Base-by-base conservation (phyloP, 192 early-diverging fungal species). In the Coemansia sp. region DNA sequence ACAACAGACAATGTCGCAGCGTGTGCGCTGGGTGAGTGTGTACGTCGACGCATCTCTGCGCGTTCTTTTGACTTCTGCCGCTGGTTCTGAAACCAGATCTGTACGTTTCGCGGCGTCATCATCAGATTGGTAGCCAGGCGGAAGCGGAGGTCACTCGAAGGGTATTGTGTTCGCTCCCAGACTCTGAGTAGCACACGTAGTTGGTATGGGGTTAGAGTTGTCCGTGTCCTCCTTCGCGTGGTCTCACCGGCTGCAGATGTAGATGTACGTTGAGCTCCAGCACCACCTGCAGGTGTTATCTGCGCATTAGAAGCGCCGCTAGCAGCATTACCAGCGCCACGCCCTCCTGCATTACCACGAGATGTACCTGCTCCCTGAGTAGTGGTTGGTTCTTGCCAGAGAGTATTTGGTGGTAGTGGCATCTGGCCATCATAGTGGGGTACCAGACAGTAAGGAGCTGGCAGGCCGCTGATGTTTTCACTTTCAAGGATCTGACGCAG, bases 1-100 rank as follows among this genome's bases (percentile, higher is more conserved):
- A 52, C 61, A 38, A 34, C 60, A 22, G 56, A 28, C 22, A 58
- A 14, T 2, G 56, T 50, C 6, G 57, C 24, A 22, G 65, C 54
- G 34, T 73, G 67, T 26, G 57, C 30, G 57, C 68, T 79, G 4
- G 76, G 76, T 23, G 76, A 79, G 41, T 79, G 76, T 0, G 76
- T 79, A 49, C 76, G 76, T 16, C 76, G 76, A 18, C 78, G 75
- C 76, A 79, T 67, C 53, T 79, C 76, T 0, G 76, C 78, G 30
- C 78, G 78, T 69, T 86, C 79, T 69, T 86, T 86, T 60, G 81
- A 73, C 60, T 85, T 88, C 65, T 92, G 90, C n/a, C 93, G 86
- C 67, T 87, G 85, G 81, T 95, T 95, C 73, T 95, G 93, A 74
- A 95, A 95, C 93, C 93, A 95, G 58, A 95, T 89, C 74, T 95